Evolutionary conservation across 495 filamentous ascomycete genomes (phyloP), one percentile per base, ranked within the genome.

Genomic region (Arthonia radiata): DNA sequence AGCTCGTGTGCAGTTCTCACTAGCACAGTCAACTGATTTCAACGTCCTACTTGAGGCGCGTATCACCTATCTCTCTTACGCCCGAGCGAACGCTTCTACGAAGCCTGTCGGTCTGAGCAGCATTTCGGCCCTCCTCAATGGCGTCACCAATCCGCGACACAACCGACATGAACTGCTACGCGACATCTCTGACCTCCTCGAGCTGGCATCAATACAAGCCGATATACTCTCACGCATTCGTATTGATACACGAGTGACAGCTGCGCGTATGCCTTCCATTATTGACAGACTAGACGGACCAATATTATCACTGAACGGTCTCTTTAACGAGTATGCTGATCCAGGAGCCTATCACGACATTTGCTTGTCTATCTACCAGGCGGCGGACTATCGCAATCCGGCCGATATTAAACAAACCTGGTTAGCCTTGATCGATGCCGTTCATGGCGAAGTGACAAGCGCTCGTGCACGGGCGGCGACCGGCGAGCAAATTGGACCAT

Each of bases 201-300:
- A 94, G 36, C 62, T 94, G 16, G 83, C 83, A 12, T 82, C 81
- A 37, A 78, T 99, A 33, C 86, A 99, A 47, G 77, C 90, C 38
- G 86, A 94, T 36, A 44, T 94, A 15, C 52, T 94, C 25, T 73
- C 82, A 48, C 59, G 74, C 23, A 44, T 99, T 23, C 71, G 60
- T 42, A 59, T 57, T 18, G 83, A 94, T 37, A 31, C 44, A 3
- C 66, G 86, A 19, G 57, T 92, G 21, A 37, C 47, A 4, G 42
- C 50, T 1, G 64, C 69, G 8, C 64, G 61, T 30, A 61, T 61
- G 33, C 36, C 48, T 4, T 54, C 67, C 21, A 61, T 91, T 10
- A 41, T 74, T 24, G 40, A 50, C 15, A 53, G 61, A 11, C 54
- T 99, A 13, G 65, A 90, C 44, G 75, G 75, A 4, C 59, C 64